Percentiles rank a stretch among this genome's conserved stretches.
Conservation (phyloP, 345 rosid genomes). For the Gossypium thurberi region DNA sequence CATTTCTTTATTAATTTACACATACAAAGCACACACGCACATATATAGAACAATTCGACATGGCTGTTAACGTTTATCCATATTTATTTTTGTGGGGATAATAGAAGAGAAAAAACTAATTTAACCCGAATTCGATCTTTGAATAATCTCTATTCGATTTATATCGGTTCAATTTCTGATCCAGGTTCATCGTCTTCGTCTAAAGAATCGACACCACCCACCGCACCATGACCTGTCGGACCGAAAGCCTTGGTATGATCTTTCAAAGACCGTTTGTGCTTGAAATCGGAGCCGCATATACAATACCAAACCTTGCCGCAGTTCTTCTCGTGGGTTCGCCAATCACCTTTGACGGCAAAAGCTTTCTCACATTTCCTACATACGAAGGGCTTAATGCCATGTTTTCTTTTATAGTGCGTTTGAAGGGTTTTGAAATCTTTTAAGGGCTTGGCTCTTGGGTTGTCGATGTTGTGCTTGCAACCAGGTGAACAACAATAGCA, state of each 20-base stretch:
- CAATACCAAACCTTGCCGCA: slow-evolving; percentile 84
- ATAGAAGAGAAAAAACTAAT: too few relatives aligned
- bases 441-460: slow-evolving; percentile 69
- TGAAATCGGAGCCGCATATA: slow-evolving; percentile 72
- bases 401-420: slow-evolving; percentile 81
- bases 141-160: not conserved
- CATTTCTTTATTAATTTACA: too few relatives aligned
- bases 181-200: slow-evolving; percentile 57
- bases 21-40: too few relatives aligned
- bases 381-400: slow-evolving; percentile 58
- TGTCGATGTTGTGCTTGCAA: slow-evolving; percentile 67
- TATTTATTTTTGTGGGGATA: too few relatives aligned
- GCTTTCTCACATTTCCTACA: slow-evolving; percentile 69
- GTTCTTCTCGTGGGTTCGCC: slow-evolving; percentile 91
- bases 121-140: too few relatives aligned
- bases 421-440: slow-evolving; percentile 83
- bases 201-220: slow-evolving; percentile 24
- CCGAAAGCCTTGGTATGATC: slow-evolving; percentile 82
- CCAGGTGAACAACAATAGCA: slow-evolving; percentile 68
- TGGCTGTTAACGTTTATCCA: too few relatives aligned
- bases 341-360: slow-evolving; percentile 69
- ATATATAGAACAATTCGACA: not conserved
- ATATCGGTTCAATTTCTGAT: slow-evolving; percentile 41
- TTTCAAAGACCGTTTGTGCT: slow-evolving; percentile 72
- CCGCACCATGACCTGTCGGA: slow-evolving; percentile 45